Evolutionary conservation across 2,329 filamentous ascomycete species (phyloP), one percentile per base, ranked within the genome.

Genomic region (Cladosporium austrohemisphaericum): DNA sequence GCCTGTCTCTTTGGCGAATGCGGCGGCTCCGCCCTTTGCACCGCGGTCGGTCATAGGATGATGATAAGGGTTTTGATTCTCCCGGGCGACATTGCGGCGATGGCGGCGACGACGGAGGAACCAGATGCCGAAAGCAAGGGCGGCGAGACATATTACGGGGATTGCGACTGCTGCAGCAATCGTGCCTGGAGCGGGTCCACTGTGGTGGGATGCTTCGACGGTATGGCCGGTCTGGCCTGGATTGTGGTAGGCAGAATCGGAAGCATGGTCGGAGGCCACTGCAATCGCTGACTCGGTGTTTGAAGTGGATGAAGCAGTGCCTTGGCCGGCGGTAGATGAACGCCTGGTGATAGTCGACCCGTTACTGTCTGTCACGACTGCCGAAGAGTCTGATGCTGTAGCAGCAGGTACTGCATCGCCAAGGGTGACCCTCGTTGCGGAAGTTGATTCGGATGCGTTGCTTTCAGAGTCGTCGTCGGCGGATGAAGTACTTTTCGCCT

Each of bases 51-150:
- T 38, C 44, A 47, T 47, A 4, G 20, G 43, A 32, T 46, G 43
- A 18, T 44, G 45, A 4, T 28, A 23, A 11, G 28, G 44, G 16
- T 38, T 11, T 23, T 50, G 32, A 13, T 25, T 14, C n/a, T 22
- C 25, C 3, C 28, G 19, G 1, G 29, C 37, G 7, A 22, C 35
- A 4, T 23, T 19, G 3, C 36, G 23, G 29, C 47, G 37, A 28
- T 33, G 37, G 9, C 37, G 38, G 16, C 47, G 47, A 9, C 47
- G 37, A 16, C 47, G 47, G 4, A 50, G 29, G 29, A 35, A 50
- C 29, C 43, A 26, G 16, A 43, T 28, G 7, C 7, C 33, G 25
- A 47, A 47, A n/a, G 23, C 44, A 1, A 50, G 23, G 16, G 37
- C 47, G 18, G 32, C 25, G 22, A 50, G 37, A 38, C 36, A 13